Base-by-base conservation (phyloP, 2,329 filamentous ascomycete species). In the Alternaria postmessia region DNA sequence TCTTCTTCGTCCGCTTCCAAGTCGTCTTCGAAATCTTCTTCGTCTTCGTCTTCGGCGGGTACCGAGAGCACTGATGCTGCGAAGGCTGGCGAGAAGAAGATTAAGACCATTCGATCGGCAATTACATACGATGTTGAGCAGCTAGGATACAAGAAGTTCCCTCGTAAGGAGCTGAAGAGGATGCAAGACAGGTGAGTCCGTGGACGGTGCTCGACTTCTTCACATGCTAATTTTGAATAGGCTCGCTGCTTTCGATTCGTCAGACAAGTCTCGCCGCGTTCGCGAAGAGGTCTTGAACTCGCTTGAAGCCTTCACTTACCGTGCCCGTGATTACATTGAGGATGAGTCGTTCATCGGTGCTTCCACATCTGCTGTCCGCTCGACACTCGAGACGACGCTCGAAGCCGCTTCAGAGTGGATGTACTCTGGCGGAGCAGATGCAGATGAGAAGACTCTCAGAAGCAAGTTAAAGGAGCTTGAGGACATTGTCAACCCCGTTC, bases 261-360 rank as follows among this genome's bases (percentile, higher is more conserved):
- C 94, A 3, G 95, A 99, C 79, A 87, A 86, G 67, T 88, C 90
- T 28, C 91, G 94, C 51, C 81, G 88, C 36, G 83, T 88, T 59
- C 88, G 94, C 32, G 94, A 97, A 76, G 94, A 97, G 77, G 88
- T 92, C 1, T 83, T 97, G 58, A 99, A 98, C 80, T 90, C 91
- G 66, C 87, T 99, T n/a, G 95, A 99, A 79, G 90, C 87, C 12
- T 98, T 91, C 79, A 97, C 94, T 14, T 99, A 99, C 84, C 90
- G 89, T 72, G 87, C 91, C 28, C 89, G 93, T 26, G 93, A 97
- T 77, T 85, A 96, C 44, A 84, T 97, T 2, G 90, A 92, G 42
- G 89, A 90, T 61, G 88, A 92, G 48, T 84, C 85, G 1, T 98
- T 97, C 75, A 82, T 91, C 53, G 84, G 85, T 12, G 87, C 86